Percentiles rank a stretch among this genome's conserved stretches.
Conservation (phyloP, 495 filamentous ascomycete genomes). For the Zalerion maritima region DNA sequence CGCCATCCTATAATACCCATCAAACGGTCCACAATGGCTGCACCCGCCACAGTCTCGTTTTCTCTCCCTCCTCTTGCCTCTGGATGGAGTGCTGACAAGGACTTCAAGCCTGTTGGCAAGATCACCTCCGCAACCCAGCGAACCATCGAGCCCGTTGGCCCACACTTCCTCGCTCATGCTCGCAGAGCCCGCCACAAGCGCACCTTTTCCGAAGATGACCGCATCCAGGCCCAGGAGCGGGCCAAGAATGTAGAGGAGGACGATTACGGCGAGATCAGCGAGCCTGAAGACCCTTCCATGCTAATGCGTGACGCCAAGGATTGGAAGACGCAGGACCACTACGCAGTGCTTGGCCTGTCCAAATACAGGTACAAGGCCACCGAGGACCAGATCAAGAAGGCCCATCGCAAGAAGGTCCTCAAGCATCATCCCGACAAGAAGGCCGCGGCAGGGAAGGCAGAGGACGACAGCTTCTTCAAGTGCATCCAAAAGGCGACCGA, state of each 20-base stretch:
- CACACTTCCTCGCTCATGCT: constrained; percentile 94
- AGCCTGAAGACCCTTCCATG: constrained; percentile 82
- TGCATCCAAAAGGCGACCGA: constrained; percentile 98
- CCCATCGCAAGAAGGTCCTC: constrained; percentile 98
- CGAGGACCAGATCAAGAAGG: constrained; percentile 95
- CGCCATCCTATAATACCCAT: not conserved
- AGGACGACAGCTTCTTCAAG: constrained; percentile 99
- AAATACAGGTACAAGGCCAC: constrained; percentile 86
- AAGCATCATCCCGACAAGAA: constrained; percentile 99
- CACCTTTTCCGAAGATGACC: constrained; percentile 96
- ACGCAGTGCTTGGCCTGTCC: constrained; percentile 84
- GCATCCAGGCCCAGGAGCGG: constrained; percentile 84
- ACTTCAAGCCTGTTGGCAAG: constrained; percentile 67
- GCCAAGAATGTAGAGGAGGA: constrained; percentile 94
- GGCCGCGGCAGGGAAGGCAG: constrained; percentile 69
- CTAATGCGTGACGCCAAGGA: constrained; percentile 89
- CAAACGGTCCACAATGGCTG: constrained; percentile 21
- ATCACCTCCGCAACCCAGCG: constrained; percentile 55
- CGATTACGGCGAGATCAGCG: constrained; percentile 76
- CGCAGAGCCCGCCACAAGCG: constrained; percentile 90
- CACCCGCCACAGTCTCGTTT: constrained; percentile 21
- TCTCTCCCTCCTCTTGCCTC: constrained; percentile 63
- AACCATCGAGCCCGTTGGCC: constrained; percentile 86
- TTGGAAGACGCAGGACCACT: constrained; percentile 99
- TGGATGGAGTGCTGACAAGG: constrained; percentile 77